phyloP scores from a whole-genome alignment of 2,329 filamentous ascomycete species.

The Ophiostoma himal-ulmi region DNA sequence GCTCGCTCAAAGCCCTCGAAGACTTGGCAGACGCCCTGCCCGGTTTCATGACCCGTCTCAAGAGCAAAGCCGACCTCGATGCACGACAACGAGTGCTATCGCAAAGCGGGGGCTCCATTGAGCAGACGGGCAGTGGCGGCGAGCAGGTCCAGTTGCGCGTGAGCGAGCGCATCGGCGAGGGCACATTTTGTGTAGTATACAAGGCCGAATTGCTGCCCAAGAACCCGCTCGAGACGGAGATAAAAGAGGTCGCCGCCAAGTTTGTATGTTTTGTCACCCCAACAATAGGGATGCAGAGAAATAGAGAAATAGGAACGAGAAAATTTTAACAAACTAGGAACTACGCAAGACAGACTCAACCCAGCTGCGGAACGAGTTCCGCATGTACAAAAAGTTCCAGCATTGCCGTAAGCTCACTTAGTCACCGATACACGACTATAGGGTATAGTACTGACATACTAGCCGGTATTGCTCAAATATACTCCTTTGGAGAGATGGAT shows the following conservation, averaged over 20 bases:
- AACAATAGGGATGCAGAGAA: no score
- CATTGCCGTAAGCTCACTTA: conserved; percentile 17
- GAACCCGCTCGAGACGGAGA: no score
- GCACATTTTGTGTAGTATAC: conserved; percentile 27
- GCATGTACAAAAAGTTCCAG: conserved; percentile 26
- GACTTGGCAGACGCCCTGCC: conserved; percentile 20
- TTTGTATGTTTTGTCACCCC: conserved; percentile 21
- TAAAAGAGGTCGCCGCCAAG: conserved; percentile 21
- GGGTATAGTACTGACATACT: not conserved
- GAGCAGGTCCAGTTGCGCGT: conserved; percentile 23
- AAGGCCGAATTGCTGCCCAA: conserved; percentile 18
- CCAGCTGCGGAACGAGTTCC: conserved; percentile 27
- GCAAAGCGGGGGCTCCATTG: conserved; percentile 16
- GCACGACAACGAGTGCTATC: conserved; percentile 47
- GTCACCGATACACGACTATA: no score
- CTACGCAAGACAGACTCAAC: conserved; percentile 25
- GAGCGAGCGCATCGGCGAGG: conserved; percentile 23
- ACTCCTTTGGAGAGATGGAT: conserved; percentile 25
- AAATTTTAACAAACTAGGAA: conserved; percentile 20
- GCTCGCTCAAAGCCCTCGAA: conserved; percentile 22
- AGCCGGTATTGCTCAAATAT: conserved; percentile 25
- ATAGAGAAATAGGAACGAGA: not conserved
- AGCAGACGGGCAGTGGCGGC: conserved; percentile 14
- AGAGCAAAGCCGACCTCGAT: conserved; percentile 84
- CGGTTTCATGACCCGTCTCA: conserved; percentile 39